phyloP scores from a whole-genome alignment of 2,329 filamentous ascomycete genomes.

The Colletotrichum sp. region DNA sequence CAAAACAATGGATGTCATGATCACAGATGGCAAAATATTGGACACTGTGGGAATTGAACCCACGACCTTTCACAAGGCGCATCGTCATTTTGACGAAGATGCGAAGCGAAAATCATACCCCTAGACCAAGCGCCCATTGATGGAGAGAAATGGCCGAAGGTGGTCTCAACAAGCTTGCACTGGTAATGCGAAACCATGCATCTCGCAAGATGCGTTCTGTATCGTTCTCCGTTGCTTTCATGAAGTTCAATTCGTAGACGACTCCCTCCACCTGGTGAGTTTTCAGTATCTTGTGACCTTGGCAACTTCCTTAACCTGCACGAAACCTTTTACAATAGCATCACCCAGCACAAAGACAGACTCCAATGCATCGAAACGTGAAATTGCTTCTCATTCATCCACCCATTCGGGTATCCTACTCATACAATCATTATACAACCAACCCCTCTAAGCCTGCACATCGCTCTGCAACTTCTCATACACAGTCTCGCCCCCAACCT shows the following conservation, averaged over 20 bases:
- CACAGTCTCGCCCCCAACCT: slow-evolving; percentile 28
- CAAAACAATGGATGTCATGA: not conserved
- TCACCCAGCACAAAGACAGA: not conserved
- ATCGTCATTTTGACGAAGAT: not conserved
- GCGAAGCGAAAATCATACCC: slow-evolving; percentile 23
- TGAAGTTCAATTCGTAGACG: not conserved
- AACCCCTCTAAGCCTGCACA: slow-evolving; percentile 1
- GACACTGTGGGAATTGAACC: slow-evolving; percentile 22
- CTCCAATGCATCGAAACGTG: not conserved
- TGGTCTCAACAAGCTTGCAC: fast-evolving
- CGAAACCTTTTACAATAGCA: not conserved
- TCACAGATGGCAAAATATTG: not conserved
- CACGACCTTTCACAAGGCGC: slow-evolving; percentile 16
- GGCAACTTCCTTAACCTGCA: not conserved
- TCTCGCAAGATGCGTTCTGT: fast-evolving
- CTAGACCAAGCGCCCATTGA: slow-evolving; percentile 19
- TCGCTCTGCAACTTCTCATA: slow-evolving; percentile 35
- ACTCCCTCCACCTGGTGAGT: not conserved
- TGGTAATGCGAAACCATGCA: not conserved
- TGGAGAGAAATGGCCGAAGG: fast-evolving
- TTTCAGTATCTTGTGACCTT: no score
- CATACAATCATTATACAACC: not conserved
- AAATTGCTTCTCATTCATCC: not conserved
- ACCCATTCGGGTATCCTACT: not conserved
- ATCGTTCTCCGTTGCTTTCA: fast-evolving